Percentiles rank a stretch among this genome's conserved stretches.
Evolutionary conservation across 106 monocot genomes (phyloP).

Genomic region (Triglochin maritima): DNA sequence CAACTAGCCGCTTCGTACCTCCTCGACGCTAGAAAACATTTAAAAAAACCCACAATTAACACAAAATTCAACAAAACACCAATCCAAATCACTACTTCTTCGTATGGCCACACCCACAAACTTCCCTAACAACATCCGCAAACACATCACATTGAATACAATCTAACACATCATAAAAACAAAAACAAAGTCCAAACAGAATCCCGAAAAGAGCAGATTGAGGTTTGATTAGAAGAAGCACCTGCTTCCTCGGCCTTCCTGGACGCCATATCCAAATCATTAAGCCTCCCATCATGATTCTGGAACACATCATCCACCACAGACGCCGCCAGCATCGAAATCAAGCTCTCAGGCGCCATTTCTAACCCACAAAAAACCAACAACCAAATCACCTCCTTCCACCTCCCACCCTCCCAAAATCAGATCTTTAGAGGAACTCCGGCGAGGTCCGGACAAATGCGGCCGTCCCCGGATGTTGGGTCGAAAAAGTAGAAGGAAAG

Average conservation of each 20-base stretch:
- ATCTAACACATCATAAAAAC: background rate
- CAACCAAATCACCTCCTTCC: background rate
- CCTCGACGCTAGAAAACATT: slow-evolving; percentile 36
- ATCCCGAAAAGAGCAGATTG: background rate
- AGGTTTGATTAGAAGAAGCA: background rate
- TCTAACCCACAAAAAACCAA: background rate
- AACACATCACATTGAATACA: background rate
- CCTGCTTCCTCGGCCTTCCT: slow-evolving; percentile 67
- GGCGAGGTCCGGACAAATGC: background rate
- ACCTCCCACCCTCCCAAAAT: background rate
- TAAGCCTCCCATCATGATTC: slow-evolving; percentile 36
- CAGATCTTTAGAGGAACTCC: background rate
- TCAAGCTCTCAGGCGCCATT: slow-evolving; percentile 24
- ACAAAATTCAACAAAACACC: background rate
- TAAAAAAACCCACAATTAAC: background rate
- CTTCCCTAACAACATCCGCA: background rate
- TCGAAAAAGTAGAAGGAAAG: background rate
- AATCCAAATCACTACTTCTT: background rate
- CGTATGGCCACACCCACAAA: background rate
- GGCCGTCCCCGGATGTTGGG: background rate
- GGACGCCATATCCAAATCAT: slow-evolving; percentile 49
- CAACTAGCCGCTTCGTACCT: slow-evolving; percentile 73
- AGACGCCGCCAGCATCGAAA: slow-evolving; percentile 52
- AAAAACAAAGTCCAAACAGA: background rate
- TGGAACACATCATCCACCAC: slow-evolving; percentile 64